These are phyloP conservation scores for Middelhovenomyces tepae DNA, from an alignment of 805 yeast species.

Conservation along the genomic window DNA sequence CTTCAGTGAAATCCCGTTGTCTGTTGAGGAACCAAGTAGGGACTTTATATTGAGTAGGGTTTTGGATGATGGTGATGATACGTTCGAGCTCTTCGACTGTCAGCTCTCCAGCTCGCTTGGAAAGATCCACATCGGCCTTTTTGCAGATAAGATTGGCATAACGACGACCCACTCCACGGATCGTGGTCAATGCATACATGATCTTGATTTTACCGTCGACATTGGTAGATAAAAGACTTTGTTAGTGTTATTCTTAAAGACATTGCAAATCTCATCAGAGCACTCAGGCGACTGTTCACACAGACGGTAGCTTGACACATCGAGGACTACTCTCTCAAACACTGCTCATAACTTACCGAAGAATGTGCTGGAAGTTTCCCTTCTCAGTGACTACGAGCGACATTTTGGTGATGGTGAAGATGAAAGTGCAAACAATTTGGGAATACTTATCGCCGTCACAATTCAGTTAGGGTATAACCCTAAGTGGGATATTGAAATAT, in stretches of 20 bases:
- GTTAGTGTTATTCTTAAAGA: constrained; percentile 1
- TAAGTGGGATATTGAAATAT: too few species aligned
- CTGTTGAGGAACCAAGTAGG: constrained; percentile 99
- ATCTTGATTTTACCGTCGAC: constrained; percentile 99
- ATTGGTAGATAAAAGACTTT: constrained; percentile 98
- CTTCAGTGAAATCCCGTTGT: constrained; percentile 97
- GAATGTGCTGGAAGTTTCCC: constrained; percentile 99
- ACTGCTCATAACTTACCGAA: constrained; percentile 66
- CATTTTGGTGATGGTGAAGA: constrained; percentile 42
- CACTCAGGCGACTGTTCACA: neutral
- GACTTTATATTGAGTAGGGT: constrained; percentile 98
- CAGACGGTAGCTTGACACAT: neutral
- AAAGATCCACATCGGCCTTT: constrained; percentile 98
- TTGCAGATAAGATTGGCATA: constrained; percentile 99
- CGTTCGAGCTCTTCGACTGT: constrained; percentile 99
- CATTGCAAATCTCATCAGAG: neutral
- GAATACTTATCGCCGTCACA: constrained; percentile 1
- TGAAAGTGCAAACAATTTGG: constrained; percentile 1
- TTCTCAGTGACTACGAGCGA: constrained; percentile 98
- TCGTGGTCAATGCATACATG: constrained; percentile 99
- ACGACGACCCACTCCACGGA: constrained; percentile 99
- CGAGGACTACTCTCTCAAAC: constrained; percentile 3
- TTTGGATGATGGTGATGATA: constrained; percentile 99
- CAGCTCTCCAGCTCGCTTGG: constrained; percentile 99
- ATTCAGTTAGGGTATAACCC: too few species aligned